Percentiles rank a stretch among this genome's conserved stretches.
Evolutionary conservation across 805 yeast species (phyloP).

Genomic region (Yarrowia sp.): DNA sequence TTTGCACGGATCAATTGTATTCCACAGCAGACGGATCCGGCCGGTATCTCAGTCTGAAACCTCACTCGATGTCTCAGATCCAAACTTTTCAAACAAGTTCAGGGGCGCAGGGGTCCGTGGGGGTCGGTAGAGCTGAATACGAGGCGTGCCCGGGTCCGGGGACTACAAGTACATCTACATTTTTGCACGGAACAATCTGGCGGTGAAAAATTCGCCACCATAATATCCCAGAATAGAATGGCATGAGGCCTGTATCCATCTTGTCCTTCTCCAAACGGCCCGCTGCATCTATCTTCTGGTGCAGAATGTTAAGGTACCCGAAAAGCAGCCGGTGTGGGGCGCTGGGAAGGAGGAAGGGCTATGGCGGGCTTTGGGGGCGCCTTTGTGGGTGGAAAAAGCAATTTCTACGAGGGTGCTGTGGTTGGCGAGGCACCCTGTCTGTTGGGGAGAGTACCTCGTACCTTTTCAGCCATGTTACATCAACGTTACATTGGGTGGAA

Average conservation of each 20-base stretch:
- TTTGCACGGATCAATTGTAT: no score
- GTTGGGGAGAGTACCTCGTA: no score
- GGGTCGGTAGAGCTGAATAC: no score
- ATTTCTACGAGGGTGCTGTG: neutral
- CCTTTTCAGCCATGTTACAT: neutral
- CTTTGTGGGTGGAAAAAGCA: neutral
- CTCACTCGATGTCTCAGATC: neutral
- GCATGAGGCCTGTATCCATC: no score
- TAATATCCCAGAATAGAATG: no score
- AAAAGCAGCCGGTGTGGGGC: conserved; percentile 10
- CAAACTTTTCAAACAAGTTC: neutral
- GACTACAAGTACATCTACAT: no score
- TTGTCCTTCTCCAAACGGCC: neutral
- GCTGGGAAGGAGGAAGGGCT: neutral
- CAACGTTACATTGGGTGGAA: neutral
- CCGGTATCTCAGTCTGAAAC: no score
- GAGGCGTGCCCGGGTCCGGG: no score
- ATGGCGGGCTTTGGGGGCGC: neutral
- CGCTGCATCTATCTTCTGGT: conserved; percentile 7
- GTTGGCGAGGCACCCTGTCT: no score
- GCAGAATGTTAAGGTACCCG: conserved; percentile 29
- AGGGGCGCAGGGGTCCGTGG: conserved; percentile 14
- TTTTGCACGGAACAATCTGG: no score
- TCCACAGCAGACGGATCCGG: no score
- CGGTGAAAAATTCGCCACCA: no score